Evolutionary conservation across 176 grass and related monocot genomes (phyloP).

Genomic region (Alopecurus myosuroides): DNA sequence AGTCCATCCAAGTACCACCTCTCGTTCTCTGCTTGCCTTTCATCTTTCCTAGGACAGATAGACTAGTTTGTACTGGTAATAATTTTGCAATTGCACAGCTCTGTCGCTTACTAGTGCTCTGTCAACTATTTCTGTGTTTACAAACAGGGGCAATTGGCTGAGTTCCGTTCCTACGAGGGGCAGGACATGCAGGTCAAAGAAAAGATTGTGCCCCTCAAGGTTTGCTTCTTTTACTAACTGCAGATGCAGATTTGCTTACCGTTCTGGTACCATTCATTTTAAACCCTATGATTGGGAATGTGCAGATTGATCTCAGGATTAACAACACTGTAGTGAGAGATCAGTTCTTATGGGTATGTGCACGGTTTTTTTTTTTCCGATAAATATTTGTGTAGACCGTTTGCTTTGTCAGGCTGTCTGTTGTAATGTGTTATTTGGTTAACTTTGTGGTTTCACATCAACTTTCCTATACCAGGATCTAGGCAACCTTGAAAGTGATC

Average conservation of each 20-base stretch:
- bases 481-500: slow-evolving; percentile 90
- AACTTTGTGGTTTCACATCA: neutral
- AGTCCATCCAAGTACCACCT: slow-evolving; percentile 71
- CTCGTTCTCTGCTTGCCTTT: neutral
- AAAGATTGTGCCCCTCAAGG: slow-evolving; percentile 94
- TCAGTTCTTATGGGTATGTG: slow-evolving; percentile 78
- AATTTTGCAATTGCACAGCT: neutral
- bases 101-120: neutral
- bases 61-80: neutral
- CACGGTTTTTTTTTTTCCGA: neutral
- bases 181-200: slow-evolving; percentile 96
- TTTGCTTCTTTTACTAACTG: slow-evolving; percentile 18
- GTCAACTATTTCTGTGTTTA: neutral
- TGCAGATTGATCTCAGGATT: slow-evolving; percentile 86
- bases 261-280: neutral
- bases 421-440: neutral
- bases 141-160: slow-evolving; percentile 66
- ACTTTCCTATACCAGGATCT: slow-evolving; percentile 54
- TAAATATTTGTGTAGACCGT: neutral
- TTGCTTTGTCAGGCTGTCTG: neutral
- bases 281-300: slow-evolving; percentile 5
- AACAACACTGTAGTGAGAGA: slow-evolving; percentile 89
- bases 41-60: neutral
- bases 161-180: slow-evolving; percentile 87
- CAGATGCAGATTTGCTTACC: neutral